Evolutionary conservation across 2,329 filamentous ascomycete genomes (phyloP), one percentile per base, ranked within the genome.

Genomic region (Pseudocercospora fuligena): DNA sequence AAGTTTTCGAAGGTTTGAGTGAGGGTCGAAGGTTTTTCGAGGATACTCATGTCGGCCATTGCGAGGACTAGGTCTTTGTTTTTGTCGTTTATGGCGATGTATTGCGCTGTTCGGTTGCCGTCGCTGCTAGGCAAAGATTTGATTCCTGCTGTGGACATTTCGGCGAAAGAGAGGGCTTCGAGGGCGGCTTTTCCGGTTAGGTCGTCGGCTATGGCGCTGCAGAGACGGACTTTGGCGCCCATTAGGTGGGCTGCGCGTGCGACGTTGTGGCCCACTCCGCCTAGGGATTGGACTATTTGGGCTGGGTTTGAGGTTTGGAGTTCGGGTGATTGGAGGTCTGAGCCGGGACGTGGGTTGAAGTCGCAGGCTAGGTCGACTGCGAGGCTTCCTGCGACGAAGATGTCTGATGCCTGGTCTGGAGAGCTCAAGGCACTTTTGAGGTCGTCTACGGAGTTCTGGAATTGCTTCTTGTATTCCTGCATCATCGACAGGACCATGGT

Each of bases 11-110:
- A 85, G 0, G 73, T 70, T 4, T 49, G 33, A 33, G 54, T 33
- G 33, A 36, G 33, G 3, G 33, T 5, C 11, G 5, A 66, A 70
- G 9, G 66, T 58, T 79, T 78, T 71, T 88, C 84, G 46, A 97
- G 87, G 73, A 97, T 94, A 63, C 85, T 87, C 93, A 98, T 97
- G 76, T 98, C 95, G 4, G 94, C 94, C 92, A 97, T 97, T 54
- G 93, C 94, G 69, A 97, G 80, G n/a, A 94, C 85, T 2, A 99
- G 87, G 69, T 94, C 91, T 78, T 93, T 96, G 66, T 90, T 88
- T 0, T 84, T 83, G 75, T 96, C 92, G 77, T 98, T 99, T 70
- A 98, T 84, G 16, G 94, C 91, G 2, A 98, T 87, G 77, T 98
- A 98, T 78, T 97, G 93, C 0, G 94, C 93, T 1, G 94, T 98